phyloP scores from a whole-genome alignment of 73 alveolate genomes.

The Breviolum minutum region DNA sequence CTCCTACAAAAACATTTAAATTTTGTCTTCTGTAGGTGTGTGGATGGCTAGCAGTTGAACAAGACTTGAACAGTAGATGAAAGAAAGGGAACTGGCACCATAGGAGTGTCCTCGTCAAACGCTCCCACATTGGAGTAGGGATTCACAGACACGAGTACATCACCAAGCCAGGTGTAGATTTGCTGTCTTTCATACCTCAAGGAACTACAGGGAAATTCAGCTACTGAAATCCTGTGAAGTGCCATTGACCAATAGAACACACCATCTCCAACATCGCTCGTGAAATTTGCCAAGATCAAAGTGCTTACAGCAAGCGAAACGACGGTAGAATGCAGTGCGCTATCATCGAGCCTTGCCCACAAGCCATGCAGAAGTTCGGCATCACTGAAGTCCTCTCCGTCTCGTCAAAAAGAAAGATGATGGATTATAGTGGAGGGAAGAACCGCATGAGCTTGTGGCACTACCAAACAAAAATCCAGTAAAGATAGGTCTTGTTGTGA shows the following conservation, averaged over 20 bases:
- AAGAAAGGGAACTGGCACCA: not conserved
- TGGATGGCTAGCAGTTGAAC: not conserved
- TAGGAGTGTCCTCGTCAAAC: not conserved
- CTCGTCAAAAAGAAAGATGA: not conserved
- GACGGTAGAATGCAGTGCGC: too few species aligned
- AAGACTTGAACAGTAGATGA: not conserved
- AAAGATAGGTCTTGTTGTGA: not conserved
- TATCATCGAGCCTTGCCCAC: constrained; percentile 52
- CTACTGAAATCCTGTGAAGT: not conserved
- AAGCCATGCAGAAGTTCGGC: constrained; percentile 67
- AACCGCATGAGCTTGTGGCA: not conserved
- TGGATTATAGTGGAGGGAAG: not conserved
- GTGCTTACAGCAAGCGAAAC: not conserved
- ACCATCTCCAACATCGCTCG: not conserved
- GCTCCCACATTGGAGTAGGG: constrained; percentile 94
- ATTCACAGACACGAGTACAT: constrained; percentile 85
- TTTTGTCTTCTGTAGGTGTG: too few species aligned
- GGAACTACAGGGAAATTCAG: too few species aligned
- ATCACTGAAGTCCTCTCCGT: constrained; percentile 70
- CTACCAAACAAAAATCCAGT: too few species aligned
- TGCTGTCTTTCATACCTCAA: constrained; percentile 60
- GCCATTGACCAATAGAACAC: not conserved
- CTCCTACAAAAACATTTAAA: not conserved
- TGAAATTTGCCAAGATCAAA: not conserved
- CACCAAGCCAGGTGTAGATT: constrained; percentile 94